phyloP scores from a whole-genome alignment of 176 grass and related monocot species.

The Aechmea fasciata region DNA sequence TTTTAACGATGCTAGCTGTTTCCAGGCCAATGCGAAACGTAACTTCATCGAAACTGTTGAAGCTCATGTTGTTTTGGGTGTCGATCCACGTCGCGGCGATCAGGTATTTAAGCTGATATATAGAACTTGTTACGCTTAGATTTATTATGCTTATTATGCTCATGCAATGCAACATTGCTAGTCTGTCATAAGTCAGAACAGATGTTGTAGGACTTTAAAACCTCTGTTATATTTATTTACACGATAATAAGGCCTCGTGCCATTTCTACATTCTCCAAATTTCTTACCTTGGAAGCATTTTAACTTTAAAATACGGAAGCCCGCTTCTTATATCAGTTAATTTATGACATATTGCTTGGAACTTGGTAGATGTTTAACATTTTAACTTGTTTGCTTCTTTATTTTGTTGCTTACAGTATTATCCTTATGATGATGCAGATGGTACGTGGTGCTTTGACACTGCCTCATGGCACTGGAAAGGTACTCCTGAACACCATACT shows the following conservation, averaged over 20 bases:
- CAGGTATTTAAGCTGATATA: constrained; percentile 32
- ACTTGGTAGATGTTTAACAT: background rate
- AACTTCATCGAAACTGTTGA: constrained; percentile 81
- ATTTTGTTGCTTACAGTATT: constrained; percentile 8
- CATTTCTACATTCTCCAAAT: too few relatives aligned
- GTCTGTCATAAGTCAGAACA: too few relatives aligned
- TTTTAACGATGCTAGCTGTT: constrained; percentile 17
- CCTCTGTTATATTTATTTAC: too few relatives aligned
- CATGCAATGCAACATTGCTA: background rate
- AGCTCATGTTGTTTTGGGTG: constrained; percentile 94
- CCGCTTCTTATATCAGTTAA: too few relatives aligned
- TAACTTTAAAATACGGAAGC: too few relatives aligned
- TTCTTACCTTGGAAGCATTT: too few relatives aligned
- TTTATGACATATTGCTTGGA: too few relatives aligned
- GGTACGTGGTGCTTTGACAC: constrained; percentile 87
- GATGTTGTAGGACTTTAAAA: too few relatives aligned
- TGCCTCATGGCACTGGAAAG: constrained; percentile 97
- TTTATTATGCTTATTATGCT: background rate
- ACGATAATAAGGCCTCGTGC: too few relatives aligned
- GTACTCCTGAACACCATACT: constrained; percentile 15
- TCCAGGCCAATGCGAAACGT: constrained; percentile 62
- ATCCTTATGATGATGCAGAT: constrained; percentile 40
- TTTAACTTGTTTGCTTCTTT: background rate
- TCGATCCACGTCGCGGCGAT: constrained; percentile 90
- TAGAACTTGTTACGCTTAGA: background rate